Conservation (phyloP, 164 flowering plant genomes). For the Stephania yunnanensis region DNA sequence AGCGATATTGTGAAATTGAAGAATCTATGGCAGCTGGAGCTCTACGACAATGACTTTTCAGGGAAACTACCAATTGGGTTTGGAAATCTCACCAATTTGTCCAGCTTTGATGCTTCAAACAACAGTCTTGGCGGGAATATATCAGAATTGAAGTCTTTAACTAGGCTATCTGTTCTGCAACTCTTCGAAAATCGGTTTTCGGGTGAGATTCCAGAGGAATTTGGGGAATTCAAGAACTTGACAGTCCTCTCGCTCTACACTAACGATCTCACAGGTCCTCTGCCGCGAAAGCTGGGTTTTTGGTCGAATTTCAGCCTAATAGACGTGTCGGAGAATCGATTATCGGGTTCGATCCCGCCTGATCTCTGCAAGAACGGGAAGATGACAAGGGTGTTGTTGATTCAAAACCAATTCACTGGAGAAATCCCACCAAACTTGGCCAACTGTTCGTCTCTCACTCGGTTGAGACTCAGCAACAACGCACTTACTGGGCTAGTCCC, state of each 20-base stretch:
- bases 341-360: constrained; percentile 79
- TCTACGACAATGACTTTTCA: constrained; percentile 43
- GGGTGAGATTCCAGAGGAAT: constrained; percentile 52
- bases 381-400: constrained; percentile 51
- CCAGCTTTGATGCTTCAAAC: constrained; percentile 41
- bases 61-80: constrained; percentile 70
- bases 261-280: constrained; percentile 57
- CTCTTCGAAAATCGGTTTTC: constrained; percentile 41
- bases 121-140: constrained; percentile 46
- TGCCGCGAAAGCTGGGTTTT: constrained; percentile 70
- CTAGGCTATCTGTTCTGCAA: constrained; percentile 39
- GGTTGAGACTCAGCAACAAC: constrained; percentile 68
- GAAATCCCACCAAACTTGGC: constrained; percentile 63
- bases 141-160: constrained; percentile 37
- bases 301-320: constrained; percentile 74
- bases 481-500: constrained; percentile 69
- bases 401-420: constrained; percentile 67
- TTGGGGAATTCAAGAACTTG: constrained; percentile 51
- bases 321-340: constrained; percentile 63
- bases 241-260: constrained; percentile 64
- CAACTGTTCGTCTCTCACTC: constrained; percentile 41
- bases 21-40: constrained; percentile 74
- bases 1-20: constrained; percentile 40
- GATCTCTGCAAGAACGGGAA: constrained; percentile 79
- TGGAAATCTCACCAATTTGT: constrained; percentile 45